Conservation (phyloP, 345 rosid species). For the Syzygium jambos region DNA sequence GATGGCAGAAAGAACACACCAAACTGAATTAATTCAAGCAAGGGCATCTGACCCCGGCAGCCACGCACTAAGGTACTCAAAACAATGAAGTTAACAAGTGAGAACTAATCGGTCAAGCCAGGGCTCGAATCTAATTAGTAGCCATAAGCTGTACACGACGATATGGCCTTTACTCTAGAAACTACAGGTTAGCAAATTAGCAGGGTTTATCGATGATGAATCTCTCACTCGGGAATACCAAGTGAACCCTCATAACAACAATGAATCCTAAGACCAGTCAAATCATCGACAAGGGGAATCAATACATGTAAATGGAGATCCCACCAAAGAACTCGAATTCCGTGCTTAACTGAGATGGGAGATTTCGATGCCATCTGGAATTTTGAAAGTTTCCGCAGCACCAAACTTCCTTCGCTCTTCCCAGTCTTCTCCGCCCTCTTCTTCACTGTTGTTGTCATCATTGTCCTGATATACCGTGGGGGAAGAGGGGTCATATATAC, state of each 20-base stretch:
- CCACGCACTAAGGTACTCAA: not conserved
- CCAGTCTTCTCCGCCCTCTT: conserved; percentile 19
- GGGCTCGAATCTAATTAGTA: not conserved
- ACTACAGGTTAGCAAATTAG: not conserved
- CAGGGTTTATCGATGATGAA: not conserved
- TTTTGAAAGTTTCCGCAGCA: conserved; percentile 48
- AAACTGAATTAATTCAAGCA: not conserved
- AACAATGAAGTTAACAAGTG: not conserved
- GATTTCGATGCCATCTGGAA: conserved; percentile 42
- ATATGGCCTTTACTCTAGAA: not conserved
- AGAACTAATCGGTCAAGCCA: not conserved
- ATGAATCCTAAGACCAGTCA: not conserved
- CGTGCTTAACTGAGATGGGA: conserved; percentile 31
- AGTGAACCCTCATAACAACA: not conserved
- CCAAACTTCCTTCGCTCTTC: conserved; percentile 61
- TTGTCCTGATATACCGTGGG: conserved; percentile 5
- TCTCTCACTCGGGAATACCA: not conserved
- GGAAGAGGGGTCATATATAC: conserved; percentile 27
- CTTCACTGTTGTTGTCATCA: conserved; percentile 13
- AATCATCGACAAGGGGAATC: not conserved
- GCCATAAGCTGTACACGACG: not conserved
- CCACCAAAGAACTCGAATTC: not conserved
- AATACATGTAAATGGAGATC: not conserved
- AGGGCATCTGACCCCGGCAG: not conserved
- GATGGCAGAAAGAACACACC: not conserved